Evolutionary conservation across 2,329 filamentous ascomycete species (phyloP), one percentile per base, ranked within the genome.

Genomic region (Pezicula radicicola): DNA sequence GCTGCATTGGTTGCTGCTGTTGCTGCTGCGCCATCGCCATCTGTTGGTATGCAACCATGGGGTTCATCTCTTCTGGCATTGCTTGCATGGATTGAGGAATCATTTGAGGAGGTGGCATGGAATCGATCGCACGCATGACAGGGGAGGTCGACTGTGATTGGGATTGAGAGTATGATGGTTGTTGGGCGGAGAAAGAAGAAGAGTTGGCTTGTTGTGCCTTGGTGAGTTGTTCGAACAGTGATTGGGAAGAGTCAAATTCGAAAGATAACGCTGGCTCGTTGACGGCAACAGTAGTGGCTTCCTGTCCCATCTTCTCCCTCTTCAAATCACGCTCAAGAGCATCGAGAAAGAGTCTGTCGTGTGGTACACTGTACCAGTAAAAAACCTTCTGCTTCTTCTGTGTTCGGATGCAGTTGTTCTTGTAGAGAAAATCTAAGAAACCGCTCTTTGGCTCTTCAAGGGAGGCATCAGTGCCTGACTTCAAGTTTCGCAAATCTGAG

Each of bases 311-410:
- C 83, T 99, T 99, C 76, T 99, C 94, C 67, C 94, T 85, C 85
- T 99, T 99, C 68, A 99, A 75, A 68, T 99, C 94, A 60, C 94
- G 88, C 80, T 99, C 94, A 63, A 99, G 79, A 37, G 94, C 94
- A 75, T 99, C 94, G 62, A 99, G 86, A 75, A 99, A 99, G 48
- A 99, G 84, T 50, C 94, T 85, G 73, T 99, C 94, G 71, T 99
- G 94, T 1, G 94, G 94, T 45, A 99, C 94, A 76, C 92, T 97
- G 75, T 97, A 99, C 94, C 94, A 99, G 77, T 97, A 99, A 68
- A 99, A 99, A 60, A 99, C 94, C 79, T 99, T 99, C 70, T 99
- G 94, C 81, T 99, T 99, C 85, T 99, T 99, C 74, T 99, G 94
- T 36, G 94, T 99, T 63, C 94, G 87, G 64, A 99, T 99, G 81